Percentiles rank a stretch among this genome's conserved stretches.
Conservation (phyloP, 495 filamentous ascomycete genomes). For the Barbatosphaeria neglecta region DNA sequence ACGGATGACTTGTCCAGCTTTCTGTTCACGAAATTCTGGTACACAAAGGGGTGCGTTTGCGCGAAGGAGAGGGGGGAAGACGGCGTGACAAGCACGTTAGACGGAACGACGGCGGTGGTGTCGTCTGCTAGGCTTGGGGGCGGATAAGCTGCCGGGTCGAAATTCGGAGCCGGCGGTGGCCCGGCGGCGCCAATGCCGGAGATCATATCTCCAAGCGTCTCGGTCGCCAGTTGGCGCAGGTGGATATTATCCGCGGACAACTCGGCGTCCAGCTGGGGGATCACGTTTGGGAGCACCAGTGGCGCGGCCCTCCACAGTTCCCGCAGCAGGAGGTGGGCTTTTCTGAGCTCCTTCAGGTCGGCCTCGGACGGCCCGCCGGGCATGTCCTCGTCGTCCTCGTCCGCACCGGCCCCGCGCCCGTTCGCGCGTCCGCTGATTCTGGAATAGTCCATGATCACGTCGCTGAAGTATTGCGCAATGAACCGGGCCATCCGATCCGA, state of each 20-base stretch:
- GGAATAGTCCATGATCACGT: constrained; percentile 84
- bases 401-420: constrained; percentile 41
- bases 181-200: constrained; percentile 85
- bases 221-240: constrained; percentile 73
- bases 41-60: constrained; percentile 63
- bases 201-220: constrained; percentile 89
- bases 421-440: constrained; percentile 37
- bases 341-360: constrained; percentile 75
- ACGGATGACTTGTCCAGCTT: constrained; percentile 70
- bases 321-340: constrained; percentile 78
- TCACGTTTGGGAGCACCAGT: constrained; percentile 78
- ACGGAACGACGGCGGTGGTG: constrained; percentile 26
- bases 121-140: constrained; percentile 55
- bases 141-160: constrained; percentile 75
- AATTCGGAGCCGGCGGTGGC: constrained; percentile 54
- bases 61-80: constrained; percentile 75
- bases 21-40: constrained; percentile 70
- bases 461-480: constrained; percentile 93
- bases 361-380: constrained; percentile 56
- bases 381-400: constrained; percentile 62
- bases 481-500: constrained; percentile 88
- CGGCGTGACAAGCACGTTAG: constrained; percentile 61
- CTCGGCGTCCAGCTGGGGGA: constrained; percentile 90
- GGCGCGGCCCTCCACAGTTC: constrained; percentile 93
- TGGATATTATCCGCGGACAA: constrained; percentile 79